Evolutionary conservation across 108 stramenopile genomes (phyloP).

Genomic region (Epithemia pelagica): DNA sequence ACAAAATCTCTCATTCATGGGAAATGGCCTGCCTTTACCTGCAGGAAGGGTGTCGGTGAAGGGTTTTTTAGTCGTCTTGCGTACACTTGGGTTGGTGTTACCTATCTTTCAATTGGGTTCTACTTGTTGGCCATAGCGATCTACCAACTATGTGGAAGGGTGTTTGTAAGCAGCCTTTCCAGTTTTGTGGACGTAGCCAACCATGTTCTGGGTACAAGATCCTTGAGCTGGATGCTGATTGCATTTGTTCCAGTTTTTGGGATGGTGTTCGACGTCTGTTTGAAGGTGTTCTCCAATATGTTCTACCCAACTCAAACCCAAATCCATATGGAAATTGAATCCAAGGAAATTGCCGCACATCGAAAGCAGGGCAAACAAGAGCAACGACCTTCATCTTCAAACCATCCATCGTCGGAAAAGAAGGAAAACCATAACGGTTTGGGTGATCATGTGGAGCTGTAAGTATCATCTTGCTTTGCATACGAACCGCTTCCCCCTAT

Average conservation of each 20-base stretch:
- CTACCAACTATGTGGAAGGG: constrained; percentile 22
- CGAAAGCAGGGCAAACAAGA: too few relatives aligned
- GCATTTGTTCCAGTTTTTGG: constrained; percentile 52
- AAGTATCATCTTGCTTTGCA: too few relatives aligned
- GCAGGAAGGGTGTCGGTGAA: constrained; percentile 38
- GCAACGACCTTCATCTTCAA: too few relatives aligned
- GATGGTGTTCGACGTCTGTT: constrained; percentile 61
- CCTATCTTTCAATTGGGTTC: constrained; percentile 55
- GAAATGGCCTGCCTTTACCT: constrained; percentile 59
- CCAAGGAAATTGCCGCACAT: background rate
- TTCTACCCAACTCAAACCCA: constrained; percentile 82
- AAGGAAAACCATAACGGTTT: background rate
- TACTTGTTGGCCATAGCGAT: constrained; percentile 52
- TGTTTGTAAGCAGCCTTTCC: constrained; percentile 1
- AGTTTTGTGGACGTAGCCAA: constrained; percentile 43
- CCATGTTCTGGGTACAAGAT: constrained; percentile 56
- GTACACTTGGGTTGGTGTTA: constrained; percentile 64
- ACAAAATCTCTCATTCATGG: constrained; percentile 64
- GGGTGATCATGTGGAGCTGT: background rate
- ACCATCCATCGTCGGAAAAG: too few relatives aligned
- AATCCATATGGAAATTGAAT: constrained; percentile 72
- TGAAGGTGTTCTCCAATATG: constrained; percentile 75
- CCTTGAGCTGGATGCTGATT: constrained; percentile 60
- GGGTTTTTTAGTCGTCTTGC: constrained; percentile 58
- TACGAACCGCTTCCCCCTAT: too few relatives aligned